A percentile compares a stretch with the other conserved stretches of the same genome.
Evolutionary conservation across 208 protist species (phyloP).

Genomic region (Leishmania aethiopica): DNA sequence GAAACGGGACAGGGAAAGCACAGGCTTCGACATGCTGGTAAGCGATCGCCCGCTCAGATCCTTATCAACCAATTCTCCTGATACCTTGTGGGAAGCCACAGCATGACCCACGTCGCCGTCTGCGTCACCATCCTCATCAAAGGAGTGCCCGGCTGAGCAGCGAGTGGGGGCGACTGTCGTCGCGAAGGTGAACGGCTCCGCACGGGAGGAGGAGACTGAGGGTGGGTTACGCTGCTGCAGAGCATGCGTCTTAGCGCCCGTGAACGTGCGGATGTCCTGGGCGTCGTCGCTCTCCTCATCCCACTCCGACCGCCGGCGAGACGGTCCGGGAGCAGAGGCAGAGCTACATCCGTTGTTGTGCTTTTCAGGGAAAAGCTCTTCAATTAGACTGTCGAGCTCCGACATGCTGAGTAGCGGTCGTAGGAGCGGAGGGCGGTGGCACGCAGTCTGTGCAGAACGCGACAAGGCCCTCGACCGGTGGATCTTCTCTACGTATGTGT

Average conservation of each 20-base stretch:
- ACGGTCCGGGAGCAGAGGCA: not conserved
- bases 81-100: not conserved
- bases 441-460: not conserved
- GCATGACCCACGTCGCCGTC: conserved; percentile 5
- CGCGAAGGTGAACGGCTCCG: not conserved
- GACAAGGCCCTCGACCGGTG: not conserved
- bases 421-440: conserved; percentile 1
- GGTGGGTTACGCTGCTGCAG: not conserved
- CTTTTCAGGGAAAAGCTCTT: conserved; percentile 70
- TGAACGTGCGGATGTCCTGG: not conserved
- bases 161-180: not conserved
- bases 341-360: not conserved
- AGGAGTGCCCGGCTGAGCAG: conserved; percentile 16
- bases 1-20: conserved; percentile 70
- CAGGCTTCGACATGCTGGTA: not conserved
- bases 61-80: not conserved
- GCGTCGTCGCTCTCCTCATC: conserved; percentile 60
- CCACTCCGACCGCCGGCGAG: conserved; percentile 35
- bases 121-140: conserved; percentile 55
- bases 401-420: conserved; percentile 18
- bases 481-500: not conserved
- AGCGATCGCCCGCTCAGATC: not conserved
- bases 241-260: not conserved
- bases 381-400: conserved; percentile 69
- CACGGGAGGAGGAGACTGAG: not conserved